Base-by-base conservation (phyloP, 148 eudicot species). In the Talinum fruticosum region DNA sequence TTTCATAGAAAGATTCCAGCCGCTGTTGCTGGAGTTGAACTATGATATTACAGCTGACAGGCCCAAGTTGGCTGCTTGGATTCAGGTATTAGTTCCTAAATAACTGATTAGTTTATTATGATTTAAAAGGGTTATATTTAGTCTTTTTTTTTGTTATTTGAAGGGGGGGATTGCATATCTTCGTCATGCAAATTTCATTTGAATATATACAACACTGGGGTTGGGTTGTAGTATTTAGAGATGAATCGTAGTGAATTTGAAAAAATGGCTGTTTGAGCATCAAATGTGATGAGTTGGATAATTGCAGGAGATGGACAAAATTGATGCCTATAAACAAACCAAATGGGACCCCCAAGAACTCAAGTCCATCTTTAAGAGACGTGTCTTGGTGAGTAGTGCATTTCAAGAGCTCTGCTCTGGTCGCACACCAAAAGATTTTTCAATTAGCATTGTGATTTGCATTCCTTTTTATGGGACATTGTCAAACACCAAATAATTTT, bases 241-340 rank as follows among this genome's bases (percentile, higher is more conserved):
- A 0, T 59, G 30, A 29, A 26, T 36, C 24, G 8, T 19, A 19
- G 45, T 21, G 5, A 10, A 7, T 37, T 59, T 33, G n/a, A 15
- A 71, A 70, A 38, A 32, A 45, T 1, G 44, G 30, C 19, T 41
- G 16, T 44, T n/a, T 3, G 19, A 10, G 26, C n/a, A 47, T 29
- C 10, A 32, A 38, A 61, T 19, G 5, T 29, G 15, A 26, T 51
- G 57, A 51, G n/a, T 51, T 5, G 15, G 57, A 51, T 15, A 37
- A 18, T 32, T 81, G 79, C 84, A 91, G 95, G 95, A 89, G 78
- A 26, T 87, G 57, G 87, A 91, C 89, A 87, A 90, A 79, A 71
- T 90, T 51, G 92, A 87, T 66, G 91, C 90, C 29, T 90, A 88
- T 79, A 90, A 79, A 54, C 77, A 66, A 72, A 86, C 89, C 67